Percentiles rank a stretch among this genome's conserved stretches.
Conservation (phyloP, 352 stramenopile species). For the Globisporangium cederbergense region DNA sequence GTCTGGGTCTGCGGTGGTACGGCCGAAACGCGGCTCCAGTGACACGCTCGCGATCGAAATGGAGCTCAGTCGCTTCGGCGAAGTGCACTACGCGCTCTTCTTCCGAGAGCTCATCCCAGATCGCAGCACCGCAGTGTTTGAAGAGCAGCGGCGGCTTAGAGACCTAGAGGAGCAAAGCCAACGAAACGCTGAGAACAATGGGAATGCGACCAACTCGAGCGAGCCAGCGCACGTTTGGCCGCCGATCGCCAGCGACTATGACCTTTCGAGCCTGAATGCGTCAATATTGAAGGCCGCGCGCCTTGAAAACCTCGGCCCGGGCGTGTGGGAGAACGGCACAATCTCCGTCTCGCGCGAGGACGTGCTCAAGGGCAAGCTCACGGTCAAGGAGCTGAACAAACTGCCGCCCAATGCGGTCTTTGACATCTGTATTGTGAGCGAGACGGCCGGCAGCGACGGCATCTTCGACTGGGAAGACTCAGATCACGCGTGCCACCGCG, state of each 20-base stretch:
- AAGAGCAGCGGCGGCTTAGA: neutral
- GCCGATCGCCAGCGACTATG: constrained; percentile 41
- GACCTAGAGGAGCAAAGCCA: constrained; percentile 15
- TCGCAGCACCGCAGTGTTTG: constrained; percentile 22
- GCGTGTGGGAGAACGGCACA: constrained; percentile 74
- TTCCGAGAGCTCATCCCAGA: constrained; percentile 52
- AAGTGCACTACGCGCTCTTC: constrained; percentile 78
- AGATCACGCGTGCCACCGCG: constrained; percentile 32
- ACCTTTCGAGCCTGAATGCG: constrained; percentile 38
- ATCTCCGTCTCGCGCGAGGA: constrained; percentile 73
- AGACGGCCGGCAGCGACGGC: constrained; percentile 63
- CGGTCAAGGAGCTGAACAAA: constrained; percentile 59
- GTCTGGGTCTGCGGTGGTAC: constrained; percentile 18
- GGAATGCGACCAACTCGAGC: constrained; percentile 18
- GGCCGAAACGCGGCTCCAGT: constrained; percentile 35
- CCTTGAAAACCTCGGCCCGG: constrained; percentile 50
- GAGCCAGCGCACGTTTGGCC: constrained; percentile 35
- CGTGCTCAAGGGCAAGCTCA: constrained; percentile 40
- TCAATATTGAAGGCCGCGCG: constrained; percentile 46
- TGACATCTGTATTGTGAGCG: constrained; percentile 69
- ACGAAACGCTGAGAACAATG: constrained; percentile 2
- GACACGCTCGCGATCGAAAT: constrained; percentile 52
- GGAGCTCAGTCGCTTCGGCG: constrained; percentile 48
- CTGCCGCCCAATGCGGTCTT: constrained; percentile 63
- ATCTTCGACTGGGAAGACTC: constrained; percentile 53